These are phyloP conservation scores for Beauveria medogensis DNA, from an alignment of 2,329 filamentous ascomycete species.

Conservation along the genomic window DNA sequence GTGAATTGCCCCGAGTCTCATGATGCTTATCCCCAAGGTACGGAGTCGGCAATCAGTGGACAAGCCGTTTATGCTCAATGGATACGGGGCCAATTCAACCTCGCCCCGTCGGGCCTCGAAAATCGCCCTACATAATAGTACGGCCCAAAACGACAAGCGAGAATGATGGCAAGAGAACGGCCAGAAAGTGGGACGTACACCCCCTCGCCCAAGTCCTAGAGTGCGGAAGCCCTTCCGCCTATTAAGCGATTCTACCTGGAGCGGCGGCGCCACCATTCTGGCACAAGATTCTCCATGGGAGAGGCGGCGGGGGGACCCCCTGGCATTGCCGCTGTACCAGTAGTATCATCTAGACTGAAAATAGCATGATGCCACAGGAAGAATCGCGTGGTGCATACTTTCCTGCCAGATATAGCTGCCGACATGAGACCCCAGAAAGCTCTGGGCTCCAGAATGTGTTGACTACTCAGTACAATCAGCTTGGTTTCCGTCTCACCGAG, in stretches of 20 bases:
- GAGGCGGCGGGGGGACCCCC: background rate
- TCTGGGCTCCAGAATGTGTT: no score
- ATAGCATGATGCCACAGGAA: background rate
- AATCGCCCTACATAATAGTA: background rate
- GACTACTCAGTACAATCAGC: background rate
- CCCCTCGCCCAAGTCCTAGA: background rate
- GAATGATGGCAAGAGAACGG: background rate
- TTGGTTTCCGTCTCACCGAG: background rate
- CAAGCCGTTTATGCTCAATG: background rate
- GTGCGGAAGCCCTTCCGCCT: background rate
- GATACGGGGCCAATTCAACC: background rate
- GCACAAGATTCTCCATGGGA: background rate
- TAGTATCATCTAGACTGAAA: background rate
- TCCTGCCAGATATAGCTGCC: background rate
- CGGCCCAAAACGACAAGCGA: background rate
- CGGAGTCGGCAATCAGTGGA: background rate
- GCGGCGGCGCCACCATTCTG: background rate
- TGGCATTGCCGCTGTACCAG: background rate
- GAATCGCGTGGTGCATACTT: background rate
- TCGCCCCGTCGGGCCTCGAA: background rate
- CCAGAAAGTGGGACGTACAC: background rate
- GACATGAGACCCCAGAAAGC: background rate
- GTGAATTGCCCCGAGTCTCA: background rate
- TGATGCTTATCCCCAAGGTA: background rate
- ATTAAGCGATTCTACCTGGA: slow-evolving; percentile 3